Base-by-base conservation (phyloP, 495 filamentous ascomycete species). In the Penicillium verhagenii region DNA sequence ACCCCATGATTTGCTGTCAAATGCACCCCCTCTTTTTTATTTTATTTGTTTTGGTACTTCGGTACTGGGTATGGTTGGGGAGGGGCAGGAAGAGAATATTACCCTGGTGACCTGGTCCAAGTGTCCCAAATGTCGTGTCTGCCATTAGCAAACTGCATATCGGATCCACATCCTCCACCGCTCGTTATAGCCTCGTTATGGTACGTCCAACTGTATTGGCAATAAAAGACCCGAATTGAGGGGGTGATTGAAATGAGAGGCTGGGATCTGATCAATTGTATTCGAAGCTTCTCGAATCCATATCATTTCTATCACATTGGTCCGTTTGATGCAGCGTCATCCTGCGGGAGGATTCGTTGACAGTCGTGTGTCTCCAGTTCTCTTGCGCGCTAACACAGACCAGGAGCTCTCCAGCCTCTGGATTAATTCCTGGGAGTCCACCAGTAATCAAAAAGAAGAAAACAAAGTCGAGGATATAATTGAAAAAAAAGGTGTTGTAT, bases 331-430 rank as follows among this genome's bases (percentile, higher is more conserved):
- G 45, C 28, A 37, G 38, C 61, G 52, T 40, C 50, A 33, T 59
- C 47, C 50, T 21, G 19, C 49, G 49, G 38, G 49, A 52, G 37
- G 49, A 52, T 52, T 43, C 37, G 31, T 39, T 45, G 50, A 53
- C 50, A 29, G 14, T 45, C 59, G 53, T 59, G 53, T 59, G 53
- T 55, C 61, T 65, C 64, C 64, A 65, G 53, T 67, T 52, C 48
- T 62, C 53, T 57, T 49, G 56, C 58, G 53, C 67, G 67, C 67
- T 70, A 70, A 70, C 67, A 70, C 65, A 68, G 63, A 64, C 65
- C 65, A 68, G 66, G 47, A 55, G 60, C 56, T 69, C 58, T 61
- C 66, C 66, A 69, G 66, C 66, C 66, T 69, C 66, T 62, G 42
- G 23, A 45, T 50, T 9, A 60, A 57, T 66, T 40, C 28, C 28